Evolutionary conservation across 257 asterid species (phyloP), one percentile per base, ranked within the genome.

Genomic region (Prunella vulgaris): DNA sequence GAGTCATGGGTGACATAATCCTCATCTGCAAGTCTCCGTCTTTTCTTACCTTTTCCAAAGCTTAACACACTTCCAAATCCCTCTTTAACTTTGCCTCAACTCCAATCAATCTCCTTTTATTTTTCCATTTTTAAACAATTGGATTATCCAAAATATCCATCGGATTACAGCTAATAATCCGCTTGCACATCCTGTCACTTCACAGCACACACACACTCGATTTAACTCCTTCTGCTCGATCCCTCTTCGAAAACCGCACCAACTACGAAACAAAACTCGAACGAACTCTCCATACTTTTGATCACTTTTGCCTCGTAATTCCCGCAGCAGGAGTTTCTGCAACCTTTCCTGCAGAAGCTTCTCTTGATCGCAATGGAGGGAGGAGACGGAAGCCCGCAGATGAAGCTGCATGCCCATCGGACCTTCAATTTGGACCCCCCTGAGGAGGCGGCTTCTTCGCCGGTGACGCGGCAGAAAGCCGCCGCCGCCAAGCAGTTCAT

Each of bases 401-500:
- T 82, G 80, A 82, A 60, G 80, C 70, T 76, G 69, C 81, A 69
- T 74, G 81, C 84, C 21, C 75, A 80, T 65, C 81, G 79, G 57
- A 66, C 70, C 65, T 81, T 66, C 48, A 58, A 64, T 71, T 65
- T 87, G 42, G 99, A 90, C 74, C 85, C 96, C 22, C 28, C 28
- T 1, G 97, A 93, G 42, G 90, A 74, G 70, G 84, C 90, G 40
- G 90, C 80, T 67, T 90, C 99, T 10, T 93, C 99, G 58, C 93
- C 97, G 68, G 99, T 93, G 5, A 93, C 99, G 0, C 79, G 97
- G 18, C 97, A 93, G 79, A 93, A 93, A 73, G 86, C 96, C 10
- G 99, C 96, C 21, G 97, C 99, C 1, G 99, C 99, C 0, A 93
- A 93, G 21, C 92, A 93, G 79, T 68, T 93, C 18, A 93, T 93